A percentile compares a stretch with the other conserved stretches of the same genome.
Conservation (phyloP, 805 yeast genomes). For the Candida yuanshanica region DNA sequence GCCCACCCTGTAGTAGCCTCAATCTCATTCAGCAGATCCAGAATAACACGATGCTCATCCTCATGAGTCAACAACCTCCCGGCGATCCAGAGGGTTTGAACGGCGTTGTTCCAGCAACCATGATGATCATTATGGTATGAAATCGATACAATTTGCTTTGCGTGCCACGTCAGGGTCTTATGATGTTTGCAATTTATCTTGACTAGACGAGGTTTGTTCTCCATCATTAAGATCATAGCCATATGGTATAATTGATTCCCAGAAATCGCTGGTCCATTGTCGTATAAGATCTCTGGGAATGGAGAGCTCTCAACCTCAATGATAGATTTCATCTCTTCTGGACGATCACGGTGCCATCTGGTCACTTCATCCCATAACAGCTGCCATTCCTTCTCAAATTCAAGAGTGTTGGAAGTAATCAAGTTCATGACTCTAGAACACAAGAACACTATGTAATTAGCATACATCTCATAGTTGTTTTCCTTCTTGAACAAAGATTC, state of each 20-base stretch:
- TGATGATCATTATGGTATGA: constrained; percentile 19
- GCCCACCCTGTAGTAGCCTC: constrained; percentile 29
- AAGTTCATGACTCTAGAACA: constrained; percentile 33
- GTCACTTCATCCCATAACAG: constrained; percentile 33
- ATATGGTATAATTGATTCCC: constrained; percentile 35
- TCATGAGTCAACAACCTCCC: constrained; percentile 19
- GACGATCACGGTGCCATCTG: constrained; percentile 34
- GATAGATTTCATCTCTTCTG: constrained; percentile 30
- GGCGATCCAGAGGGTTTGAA: constrained; percentile 20
- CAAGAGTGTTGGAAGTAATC: constrained; percentile 22
- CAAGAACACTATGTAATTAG: constrained; percentile 35
- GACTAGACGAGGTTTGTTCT: constrained; percentile 33
- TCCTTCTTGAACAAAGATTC: constrained; percentile 21
- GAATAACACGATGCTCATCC: constrained; percentile 25
- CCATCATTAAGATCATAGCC: constrained; percentile 33
- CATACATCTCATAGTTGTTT: constrained; percentile 30
- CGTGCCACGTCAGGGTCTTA: constrained; percentile 22
- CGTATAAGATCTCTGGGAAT: constrained; percentile 32
- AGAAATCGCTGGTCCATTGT: constrained; percentile 33
- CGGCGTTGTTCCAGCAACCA: constrained; percentile 21
- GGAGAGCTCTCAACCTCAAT: constrained; percentile 28
- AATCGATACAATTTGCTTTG: constrained; percentile 19
- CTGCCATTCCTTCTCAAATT: constrained; percentile 35
- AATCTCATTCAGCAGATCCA: constrained; percentile 24
- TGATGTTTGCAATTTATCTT: constrained; percentile 20